These are phyloP conservation scores for Tripterygium wilfordii DNA, from an alignment of 177 flowering plant genomes.

Conservation along the genomic window DNA sequence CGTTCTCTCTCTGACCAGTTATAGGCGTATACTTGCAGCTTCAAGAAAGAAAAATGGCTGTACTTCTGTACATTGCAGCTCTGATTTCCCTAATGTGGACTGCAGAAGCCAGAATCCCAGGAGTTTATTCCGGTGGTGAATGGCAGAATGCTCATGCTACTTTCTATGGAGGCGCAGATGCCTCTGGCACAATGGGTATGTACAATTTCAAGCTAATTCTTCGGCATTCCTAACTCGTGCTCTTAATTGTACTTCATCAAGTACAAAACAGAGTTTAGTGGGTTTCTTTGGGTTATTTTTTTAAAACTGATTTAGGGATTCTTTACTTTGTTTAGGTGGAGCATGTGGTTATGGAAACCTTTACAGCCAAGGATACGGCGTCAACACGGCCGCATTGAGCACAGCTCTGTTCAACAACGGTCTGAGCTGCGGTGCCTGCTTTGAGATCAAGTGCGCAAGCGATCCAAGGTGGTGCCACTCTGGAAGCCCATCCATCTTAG, in stretches of 20 bases:
- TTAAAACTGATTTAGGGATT: no score
- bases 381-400: slow-evolving; percentile 67
- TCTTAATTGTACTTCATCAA: background rate
- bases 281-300: no score
- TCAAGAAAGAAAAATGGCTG: slow-evolving; percentile 24
- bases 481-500: slow-evolving; percentile 50
- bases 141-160: slow-evolving; percentile 91
- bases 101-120: slow-evolving; percentile 67
- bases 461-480: slow-evolving; percentile 56
- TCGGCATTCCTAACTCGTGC: background rate
- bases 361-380: slow-evolving; percentile 75
- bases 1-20: slow-evolving; percentile 19
- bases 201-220: background rate
- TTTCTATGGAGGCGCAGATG: slow-evolving; percentile 90
- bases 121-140: slow-evolving; percentile 61
- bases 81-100: slow-evolving; percentile 21
- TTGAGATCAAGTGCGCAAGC: slow-evolving; percentile 52
- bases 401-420: slow-evolving; percentile 70
- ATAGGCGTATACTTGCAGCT: no score
- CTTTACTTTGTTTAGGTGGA: slow-evolving; percentile 41
- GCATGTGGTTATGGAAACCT: slow-evolving; percentile 78
- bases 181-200: slow-evolving; percentile 96
- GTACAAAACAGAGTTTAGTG: no score
- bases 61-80: slow-evolving; percentile 18
- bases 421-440: slow-evolving; percentile 70